Percentiles rank a stretch among this genome's conserved stretches.
Conservation (phyloP, 208 protist species). For the Crithidia expoeki region DNA sequence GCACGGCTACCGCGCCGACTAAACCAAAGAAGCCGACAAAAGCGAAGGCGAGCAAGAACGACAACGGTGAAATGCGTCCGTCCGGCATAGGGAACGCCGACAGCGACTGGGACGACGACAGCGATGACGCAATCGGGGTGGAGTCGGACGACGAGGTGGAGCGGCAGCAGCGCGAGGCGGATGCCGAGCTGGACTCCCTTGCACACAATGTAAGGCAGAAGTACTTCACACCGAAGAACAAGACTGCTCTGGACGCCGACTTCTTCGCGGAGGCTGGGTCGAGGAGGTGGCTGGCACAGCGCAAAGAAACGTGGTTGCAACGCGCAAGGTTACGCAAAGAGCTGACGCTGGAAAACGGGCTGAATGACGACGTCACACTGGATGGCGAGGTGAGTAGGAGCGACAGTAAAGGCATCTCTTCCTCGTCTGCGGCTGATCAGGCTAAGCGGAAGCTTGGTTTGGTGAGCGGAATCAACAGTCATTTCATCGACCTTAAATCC, state of each 20-base stretch:
- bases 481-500: slow-evolving; percentile 86
- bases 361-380: slow-evolving; percentile 21
- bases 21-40: slow-evolving; percentile 5
- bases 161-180: slow-evolving; percentile 51
- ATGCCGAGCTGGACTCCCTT: slow-evolving; percentile 49
- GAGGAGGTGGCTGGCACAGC: slow-evolving; percentile 54
- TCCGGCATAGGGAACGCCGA: slow-evolving; percentile 14
- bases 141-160: slow-evolving; percentile 58
- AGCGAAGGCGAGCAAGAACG: background rate
- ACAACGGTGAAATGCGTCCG: background rate
- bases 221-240: slow-evolving; percentile 81
- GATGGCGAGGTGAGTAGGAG: background rate
- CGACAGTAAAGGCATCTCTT: background rate
- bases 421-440: background rate
- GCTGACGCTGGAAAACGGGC: slow-evolving; percentile 41
- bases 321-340: slow-evolving; percentile 79
- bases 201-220: slow-evolving; percentile 43
- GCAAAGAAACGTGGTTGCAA: slow-evolving; percentile 71
- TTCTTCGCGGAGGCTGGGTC: slow-evolving; percentile 68
- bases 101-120: slow-evolving; percentile 41
- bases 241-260: slow-evolving; percentile 53
- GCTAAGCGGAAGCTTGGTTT: background rate
- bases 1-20: background rate
- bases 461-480: slow-evolving; percentile 38
- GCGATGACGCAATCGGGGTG: slow-evolving; percentile 34